phyloP scores from a whole-genome alignment of 2,329 filamentous ascomycete species.

The Fusarium tuaranense region DNA sequence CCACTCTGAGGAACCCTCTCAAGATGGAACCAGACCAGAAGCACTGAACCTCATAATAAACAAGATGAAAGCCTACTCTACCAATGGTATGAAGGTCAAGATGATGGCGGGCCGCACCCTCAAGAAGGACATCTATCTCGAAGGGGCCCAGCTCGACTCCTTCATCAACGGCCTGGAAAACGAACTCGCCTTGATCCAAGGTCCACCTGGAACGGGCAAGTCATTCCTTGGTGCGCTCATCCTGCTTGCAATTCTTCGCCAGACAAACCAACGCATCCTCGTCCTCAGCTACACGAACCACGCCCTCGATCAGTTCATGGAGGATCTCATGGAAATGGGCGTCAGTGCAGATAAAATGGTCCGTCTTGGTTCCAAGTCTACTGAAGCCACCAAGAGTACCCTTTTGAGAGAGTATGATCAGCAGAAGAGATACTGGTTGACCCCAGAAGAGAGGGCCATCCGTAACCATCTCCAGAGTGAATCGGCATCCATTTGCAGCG shows the following conservation, averaged over 20 bases:
- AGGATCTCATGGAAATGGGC: slow-evolving; percentile 71
- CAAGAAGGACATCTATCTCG: slow-evolving; percentile 44
- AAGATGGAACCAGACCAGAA: slow-evolving; percentile 16
- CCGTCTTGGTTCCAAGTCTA: slow-evolving; percentile 72
- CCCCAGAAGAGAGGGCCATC: slow-evolving; percentile 41
- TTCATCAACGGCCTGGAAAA: slow-evolving; percentile 65
- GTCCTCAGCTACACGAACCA: slow-evolving; percentile 78
- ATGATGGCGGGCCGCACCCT: slow-evolving; percentile 20
- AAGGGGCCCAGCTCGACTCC: slow-evolving; percentile 64
- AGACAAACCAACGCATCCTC: slow-evolving; percentile 65
- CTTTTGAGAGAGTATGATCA: slow-evolving; percentile 56
- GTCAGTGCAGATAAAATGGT: slow-evolving; percentile 64
- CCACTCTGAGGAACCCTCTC: slow-evolving; percentile 25
- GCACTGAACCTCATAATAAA: slow-evolving; percentile 9
- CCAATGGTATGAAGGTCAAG: background rate
- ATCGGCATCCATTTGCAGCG: background rate
- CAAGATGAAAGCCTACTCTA: background rate
- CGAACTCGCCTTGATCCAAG: slow-evolving; percentile 73
- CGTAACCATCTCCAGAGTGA: slow-evolving; percentile 55
- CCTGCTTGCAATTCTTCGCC: slow-evolving; percentile 65
- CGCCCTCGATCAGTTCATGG: slow-evolving; percentile 73
- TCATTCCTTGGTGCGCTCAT: slow-evolving; percentile 77
- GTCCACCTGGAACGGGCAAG: slow-evolving; percentile 82
- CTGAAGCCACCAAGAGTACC: slow-evolving; percentile 59
- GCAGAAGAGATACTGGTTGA: slow-evolving; percentile 46